These are phyloP conservation scores for Cordyceps cicadae DNA, from an alignment of 2,329 filamentous ascomycete genomes.

Conservation along the genomic window DNA sequence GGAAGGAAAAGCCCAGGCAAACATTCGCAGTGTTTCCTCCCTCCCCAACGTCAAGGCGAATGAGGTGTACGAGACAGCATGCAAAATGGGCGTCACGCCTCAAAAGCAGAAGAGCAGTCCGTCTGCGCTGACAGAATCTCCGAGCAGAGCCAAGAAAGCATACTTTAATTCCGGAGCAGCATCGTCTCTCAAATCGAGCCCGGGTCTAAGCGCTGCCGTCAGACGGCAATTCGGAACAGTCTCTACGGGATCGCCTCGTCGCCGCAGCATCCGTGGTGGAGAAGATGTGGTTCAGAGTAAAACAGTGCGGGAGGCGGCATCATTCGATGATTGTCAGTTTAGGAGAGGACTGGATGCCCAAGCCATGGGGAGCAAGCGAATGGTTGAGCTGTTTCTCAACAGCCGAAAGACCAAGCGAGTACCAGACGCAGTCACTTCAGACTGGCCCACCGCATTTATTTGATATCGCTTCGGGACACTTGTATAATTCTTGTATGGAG, in stretches of 20 bases:
- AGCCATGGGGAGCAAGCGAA: constrained; percentile 37
- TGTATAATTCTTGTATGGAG: not conserved
- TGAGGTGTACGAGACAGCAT: not conserved
- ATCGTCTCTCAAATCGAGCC: constrained; percentile 23
- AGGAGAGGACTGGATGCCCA: constrained; percentile 23
- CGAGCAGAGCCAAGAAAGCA: not conserved
- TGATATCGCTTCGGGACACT: constrained; percentile 11
- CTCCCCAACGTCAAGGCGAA: constrained; percentile 15
- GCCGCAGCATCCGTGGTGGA: constrained; percentile 2
- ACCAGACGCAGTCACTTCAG: not conserved
- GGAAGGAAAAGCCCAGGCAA: not conserved
- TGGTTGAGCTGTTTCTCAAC: constrained; percentile 48
- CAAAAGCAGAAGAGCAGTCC: constrained; percentile 7
- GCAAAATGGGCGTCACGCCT: not conserved
- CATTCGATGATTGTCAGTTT: constrained; percentile 10
- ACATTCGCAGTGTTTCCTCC: constrained; percentile 19
- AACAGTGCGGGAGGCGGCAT: constrained; percentile 7
- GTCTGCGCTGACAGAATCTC: constrained; percentile 10
- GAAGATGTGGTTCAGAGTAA: not conserved
- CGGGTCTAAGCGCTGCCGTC: constrained; percentile 16
- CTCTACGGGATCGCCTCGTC: constrained; percentile 6
- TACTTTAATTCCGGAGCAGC: constrained; percentile 15
- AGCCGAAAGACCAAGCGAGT: constrained; percentile 32
- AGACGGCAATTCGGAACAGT: constrained; percentile 14
- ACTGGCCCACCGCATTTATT: constrained; percentile 20